Evolutionary conservation across 768 basidiomycete genomes (phyloP).

Genomic region (Mycena capillaripes): DNA sequence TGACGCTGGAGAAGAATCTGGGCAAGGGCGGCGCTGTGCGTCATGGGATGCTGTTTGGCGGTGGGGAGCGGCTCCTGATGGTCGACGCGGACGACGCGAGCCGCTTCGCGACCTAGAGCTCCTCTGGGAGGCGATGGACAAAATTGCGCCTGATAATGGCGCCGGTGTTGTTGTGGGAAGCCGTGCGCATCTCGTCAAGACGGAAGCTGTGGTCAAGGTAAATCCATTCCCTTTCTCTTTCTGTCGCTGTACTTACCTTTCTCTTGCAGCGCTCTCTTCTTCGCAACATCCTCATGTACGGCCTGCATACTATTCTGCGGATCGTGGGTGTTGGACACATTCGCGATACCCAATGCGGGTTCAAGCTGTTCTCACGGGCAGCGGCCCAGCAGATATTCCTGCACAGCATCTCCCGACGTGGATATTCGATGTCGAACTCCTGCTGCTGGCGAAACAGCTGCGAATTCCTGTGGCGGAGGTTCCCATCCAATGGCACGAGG

Average conservation of each 20-base stretch:
- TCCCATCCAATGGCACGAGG: slow-evolving; percentile 93
- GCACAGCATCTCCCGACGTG: slow-evolving; percentile 89
- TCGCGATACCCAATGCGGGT: slow-evolving; percentile 96
- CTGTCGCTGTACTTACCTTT: background rate
- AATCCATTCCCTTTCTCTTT: slow-evolving; percentile 35
- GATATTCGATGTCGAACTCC: slow-evolving; percentile 97
- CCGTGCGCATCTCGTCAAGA: slow-evolving; percentile 91
- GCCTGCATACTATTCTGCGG: slow-evolving; percentile 89
- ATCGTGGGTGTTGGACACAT: slow-evolving; percentile 93
- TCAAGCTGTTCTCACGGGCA: slow-evolving; percentile 92
- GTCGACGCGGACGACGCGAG: slow-evolving; percentile 97
- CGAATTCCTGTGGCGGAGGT: slow-evolving; percentile 88
- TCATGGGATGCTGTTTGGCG: slow-evolving; percentile 89
- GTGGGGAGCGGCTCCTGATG: slow-evolving; percentile 87
- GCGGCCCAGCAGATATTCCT: slow-evolving; percentile 87
- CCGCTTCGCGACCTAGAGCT: slow-evolving; percentile 86
- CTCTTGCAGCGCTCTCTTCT: slow-evolving; percentile 80
- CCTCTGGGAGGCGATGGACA: slow-evolving; percentile 85
- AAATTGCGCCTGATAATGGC: slow-evolving; percentile 60
- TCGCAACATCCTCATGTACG: slow-evolving; percentile 95
- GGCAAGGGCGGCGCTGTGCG: slow-evolving; percentile 96
- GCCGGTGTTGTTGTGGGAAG: slow-evolving; percentile 87
- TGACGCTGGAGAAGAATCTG: slow-evolving; percentile 83
- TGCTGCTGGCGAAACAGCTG: slow-evolving; percentile 86
- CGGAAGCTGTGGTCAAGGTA: slow-evolving; percentile 95